Base-by-base conservation (phyloP, 148 eudicot genomes). In the Polygonum aviculare region DNA sequence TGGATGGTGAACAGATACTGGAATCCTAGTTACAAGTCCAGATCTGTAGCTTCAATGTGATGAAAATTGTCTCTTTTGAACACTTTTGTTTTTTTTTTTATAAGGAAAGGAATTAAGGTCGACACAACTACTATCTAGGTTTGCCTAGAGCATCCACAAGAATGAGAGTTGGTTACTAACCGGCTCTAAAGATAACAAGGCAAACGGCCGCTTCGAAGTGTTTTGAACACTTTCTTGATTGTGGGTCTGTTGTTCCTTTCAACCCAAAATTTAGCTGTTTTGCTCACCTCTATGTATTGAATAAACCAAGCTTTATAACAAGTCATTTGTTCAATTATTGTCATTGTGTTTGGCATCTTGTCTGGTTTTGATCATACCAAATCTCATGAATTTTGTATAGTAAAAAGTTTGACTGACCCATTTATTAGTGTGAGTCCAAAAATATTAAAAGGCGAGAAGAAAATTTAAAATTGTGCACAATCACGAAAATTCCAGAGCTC, bases 1-100 rank as follows among this genome's bases (percentile, higher is more conserved):
- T 88, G 96, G 96, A 81, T 93, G 76, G 80, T 54, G 19, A 93
- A 93, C 76, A 79, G 90, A 73, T 89, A 82, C 81, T 93, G 96
- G 96, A 80, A 81, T 51, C 15, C 50, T 45, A 48, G 31, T 7
- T 60, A 35, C 67, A 33, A 9, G 78, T 69, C 86, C 11, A 26
- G 31, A 26, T 50, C 69, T 10, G 63, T 79, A 8, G 85, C 87
- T 72, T 79, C 90, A 38, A 67, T 67, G 72, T 67, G 72, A n/a
- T n/a, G n/a, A n/a, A n/a, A n/a, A n/a, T n/a, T n/a, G n/a, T n/a
- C n/a, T n/a, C n/a, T n/a, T n/a, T n/a, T n/a, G n/a, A n/a, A n/a
- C n/a, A n/a, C n/a, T n/a, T n/a, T n/a, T n/a, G n/a, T n/a, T n/a
- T n/a, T n/a, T n/a, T n/a, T n/a, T n/a, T n/a, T n/a, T n/a, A n/a